A percentile compares a stretch with the other conserved stretches of the same genome.
phyloP scores from a whole-genome alignment of 192 early-diverging fungal species.

The Coemansia sp. region DNA sequence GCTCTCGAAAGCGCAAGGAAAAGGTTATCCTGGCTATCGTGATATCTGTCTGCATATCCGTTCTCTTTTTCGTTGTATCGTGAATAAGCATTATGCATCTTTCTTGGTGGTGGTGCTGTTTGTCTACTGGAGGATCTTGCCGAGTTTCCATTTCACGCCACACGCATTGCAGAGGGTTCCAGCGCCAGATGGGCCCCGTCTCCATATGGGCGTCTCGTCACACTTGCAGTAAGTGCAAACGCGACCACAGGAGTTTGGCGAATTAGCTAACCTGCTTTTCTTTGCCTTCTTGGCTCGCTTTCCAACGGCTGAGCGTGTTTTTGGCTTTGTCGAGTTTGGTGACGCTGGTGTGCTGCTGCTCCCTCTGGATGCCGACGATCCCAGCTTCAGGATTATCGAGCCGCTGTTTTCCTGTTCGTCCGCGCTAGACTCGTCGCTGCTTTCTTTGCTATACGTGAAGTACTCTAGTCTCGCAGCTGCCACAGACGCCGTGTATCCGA shows the following conservation, averaged over 20 bases:
- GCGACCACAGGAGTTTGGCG: constrained; percentile 31
- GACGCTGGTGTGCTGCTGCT: background rate
- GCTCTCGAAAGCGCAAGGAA: constrained; percentile 53
- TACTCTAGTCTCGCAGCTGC: constrained; percentile 11
- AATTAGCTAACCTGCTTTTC: background rate
- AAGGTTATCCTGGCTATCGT: constrained; percentile 49
- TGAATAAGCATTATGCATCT: background rate
- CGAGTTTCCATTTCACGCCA: constrained; percentile 81
- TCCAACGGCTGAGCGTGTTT: background rate
- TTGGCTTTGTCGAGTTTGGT: background rate
- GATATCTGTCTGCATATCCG: constrained; percentile 39
- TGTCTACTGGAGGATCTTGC: constrained; percentile 61
- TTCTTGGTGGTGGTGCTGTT: background rate
- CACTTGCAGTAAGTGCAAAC: constrained; percentile 66
- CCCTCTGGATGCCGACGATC: too few relatives aligned
- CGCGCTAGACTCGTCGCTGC: background rate
- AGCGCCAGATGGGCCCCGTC: constrained; percentile 69
- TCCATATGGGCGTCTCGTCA: constrained; percentile 75
- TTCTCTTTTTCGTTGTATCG: constrained; percentile 34
- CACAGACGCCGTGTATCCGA: constrained; percentile 27
- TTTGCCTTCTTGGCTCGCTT: background rate
- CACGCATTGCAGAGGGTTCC: constrained; percentile 79
- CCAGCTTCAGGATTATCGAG: background rate
- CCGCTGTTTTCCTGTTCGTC: background rate
- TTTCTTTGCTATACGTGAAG: background rate